Base-by-base conservation (phyloP, 2,329 filamentous ascomycete species). In the Raffaelea ambrosiae region DNA sequence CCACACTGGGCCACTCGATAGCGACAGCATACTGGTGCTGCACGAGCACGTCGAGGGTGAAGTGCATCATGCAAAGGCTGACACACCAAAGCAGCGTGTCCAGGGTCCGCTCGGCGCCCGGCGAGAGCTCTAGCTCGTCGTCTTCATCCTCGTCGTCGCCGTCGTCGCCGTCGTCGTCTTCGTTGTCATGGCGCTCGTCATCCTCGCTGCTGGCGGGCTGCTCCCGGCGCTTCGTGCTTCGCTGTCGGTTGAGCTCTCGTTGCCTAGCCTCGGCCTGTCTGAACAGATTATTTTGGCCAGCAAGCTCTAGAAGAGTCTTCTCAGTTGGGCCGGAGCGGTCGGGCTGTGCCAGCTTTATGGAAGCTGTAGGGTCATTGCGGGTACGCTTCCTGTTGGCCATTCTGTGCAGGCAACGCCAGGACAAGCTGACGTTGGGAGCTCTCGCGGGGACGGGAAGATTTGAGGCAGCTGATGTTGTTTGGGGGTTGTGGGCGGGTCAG, bases 1-100 rank as follows among this genome's bases (percentile, higher is more conserved):
- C 55, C 3, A 88, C 73, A 21, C 69, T 63, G 1, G 59, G 48
- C 81, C 82, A 88, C 3, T 73, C 61, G 3, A 89, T 72, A 2
- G 79, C 73, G 52, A 81, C 72, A n/a, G 80, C 78, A 58, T 88
- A 93, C 64, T 93, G 87, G 56, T 83, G 76, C 61, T 88, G 84
- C 20, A 89, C 85, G 11, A 93, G 70, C 35, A 89, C 81, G 59
- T 91, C 86, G 46, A 93, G 73, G 0, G 84, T 88, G 55, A 89
- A 82, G 61, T 91, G 85, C 44, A 90, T 65, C 71, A 83, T 86
- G 13, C 78, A 71, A 57, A 93, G 65, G 53, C 79, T 81, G 11
- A 78, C 65, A 7, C 70, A 73, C 75, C 76, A 84, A 21, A 84
- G 65, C 3, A 76, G 31, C 0, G 77, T 66, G 35, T 84, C 79